Percentiles rank a stretch among this genome's conserved stretches.
These are phyloP conservation scores for Clitocybe nebularis DNA, from an alignment of 1,284 basidiomycete genomes.

Conservation along the genomic window DNA sequence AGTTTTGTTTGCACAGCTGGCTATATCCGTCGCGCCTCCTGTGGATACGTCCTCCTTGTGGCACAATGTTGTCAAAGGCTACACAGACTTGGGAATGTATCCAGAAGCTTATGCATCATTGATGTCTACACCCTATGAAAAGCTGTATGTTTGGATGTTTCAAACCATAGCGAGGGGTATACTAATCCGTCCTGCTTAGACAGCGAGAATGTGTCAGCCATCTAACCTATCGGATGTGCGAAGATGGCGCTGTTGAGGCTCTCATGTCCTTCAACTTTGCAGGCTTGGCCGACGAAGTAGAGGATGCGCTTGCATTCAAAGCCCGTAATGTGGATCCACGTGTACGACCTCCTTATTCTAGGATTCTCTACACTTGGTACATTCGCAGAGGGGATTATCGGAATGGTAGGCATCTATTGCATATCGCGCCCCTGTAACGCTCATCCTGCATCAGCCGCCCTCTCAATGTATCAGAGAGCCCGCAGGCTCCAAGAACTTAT, in stretches of 20 bases:
- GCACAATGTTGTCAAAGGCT: constrained; percentile 75
- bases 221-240: constrained; percentile 91
- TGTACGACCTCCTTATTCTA: constrained; percentile 82
- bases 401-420: constrained; percentile 56
- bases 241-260: constrained; percentile 76
- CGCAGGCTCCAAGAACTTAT: constrained; percentile 68
- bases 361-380: constrained; percentile 95
- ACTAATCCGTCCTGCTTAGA: constrained; percentile 47
- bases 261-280: constrained; percentile 86
- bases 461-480: constrained; percentile 93
- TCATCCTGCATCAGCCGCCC: constrained; percentile 56
- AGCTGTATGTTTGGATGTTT: constrained; percentile 74
- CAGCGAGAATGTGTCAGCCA: constrained; percentile 78
- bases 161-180: too few species aligned
- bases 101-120: constrained; percentile 84
- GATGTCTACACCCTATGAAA: constrained; percentile 68
- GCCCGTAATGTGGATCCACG: constrained; percentile 92
- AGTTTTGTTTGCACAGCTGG: constrained; percentile 71
- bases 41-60: constrained; percentile 67
- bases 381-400: constrained; percentile 83
- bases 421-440: constrained; percentile 10
- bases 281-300: constrained; percentile 84
- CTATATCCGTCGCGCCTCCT: constrained; percentile 62
- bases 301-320: constrained; percentile 89
- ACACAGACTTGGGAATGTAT: constrained; percentile 69